Percentiles rank a stretch among this genome's conserved stretches.
Conservation (phyloP, 805 yeast genomes). For the Vanderwaltozyma yarrowii region DNA sequence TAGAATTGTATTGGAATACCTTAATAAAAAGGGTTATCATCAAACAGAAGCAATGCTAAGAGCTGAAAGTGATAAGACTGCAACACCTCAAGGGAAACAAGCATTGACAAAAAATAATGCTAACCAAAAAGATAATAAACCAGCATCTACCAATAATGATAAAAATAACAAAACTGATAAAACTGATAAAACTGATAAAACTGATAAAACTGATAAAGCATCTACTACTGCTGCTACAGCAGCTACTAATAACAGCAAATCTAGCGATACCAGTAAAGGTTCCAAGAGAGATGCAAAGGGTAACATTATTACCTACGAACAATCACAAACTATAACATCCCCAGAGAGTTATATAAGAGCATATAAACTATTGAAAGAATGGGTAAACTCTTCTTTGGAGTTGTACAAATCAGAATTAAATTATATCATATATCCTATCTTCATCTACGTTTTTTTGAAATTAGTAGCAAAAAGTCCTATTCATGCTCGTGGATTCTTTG, state of each 20-base stretch:
- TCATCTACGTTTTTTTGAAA: constrained; percentile 78
- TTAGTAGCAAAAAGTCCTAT: constrained; percentile 53
- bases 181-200: neutral
- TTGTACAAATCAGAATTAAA: constrained; percentile 82
- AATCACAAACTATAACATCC: constrained; percentile 18
- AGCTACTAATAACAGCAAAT: too few species aligned
- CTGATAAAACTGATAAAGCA: too few species aligned
- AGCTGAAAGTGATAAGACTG: constrained; percentile 64
- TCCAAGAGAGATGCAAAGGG: constrained; percentile 24
- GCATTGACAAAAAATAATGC: neutral
- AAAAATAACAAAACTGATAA: constrained; percentile 1
- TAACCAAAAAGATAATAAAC: neutral
- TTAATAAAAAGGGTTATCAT: constrained; percentile 88
- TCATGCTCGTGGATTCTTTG: constrained; percentile 67
- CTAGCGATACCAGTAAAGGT: constrained; percentile 5
- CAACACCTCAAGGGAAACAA: constrained; percentile 31
- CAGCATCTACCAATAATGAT: neutral
- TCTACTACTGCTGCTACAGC: constrained; percentile 23
- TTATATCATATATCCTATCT: constrained; percentile 82
- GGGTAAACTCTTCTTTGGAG: constrained; percentile 89
- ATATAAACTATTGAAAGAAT: constrained; percentile 65
- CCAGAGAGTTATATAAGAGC: constrained; percentile 74
- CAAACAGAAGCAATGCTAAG: constrained; percentile 91
- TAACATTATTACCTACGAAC: constrained; percentile 18
- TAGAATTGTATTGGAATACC: constrained; percentile 83